phyloP scores from a whole-genome alignment of 164 flowering plant genomes.

The Nymphaea thermarum region DNA sequence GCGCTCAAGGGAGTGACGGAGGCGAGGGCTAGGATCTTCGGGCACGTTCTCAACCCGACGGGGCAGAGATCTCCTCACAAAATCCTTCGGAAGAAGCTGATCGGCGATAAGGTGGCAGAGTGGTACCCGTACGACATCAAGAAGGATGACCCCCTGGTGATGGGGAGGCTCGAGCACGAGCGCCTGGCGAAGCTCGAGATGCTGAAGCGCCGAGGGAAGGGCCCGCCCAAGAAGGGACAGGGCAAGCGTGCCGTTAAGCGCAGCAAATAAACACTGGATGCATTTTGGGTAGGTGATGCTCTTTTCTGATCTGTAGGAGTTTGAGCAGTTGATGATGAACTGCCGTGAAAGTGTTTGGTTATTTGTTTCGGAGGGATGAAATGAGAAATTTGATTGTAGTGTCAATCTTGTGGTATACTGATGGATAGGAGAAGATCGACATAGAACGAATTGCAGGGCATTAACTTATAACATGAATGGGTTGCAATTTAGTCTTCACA shows the following conservation, averaged over 20 bases:
- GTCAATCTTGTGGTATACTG: too few relatives aligned
- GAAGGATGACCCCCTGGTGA: slow-evolving; percentile 34
- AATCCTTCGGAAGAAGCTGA: slow-evolving; percentile 8
- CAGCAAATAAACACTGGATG: slow-evolving; percentile 17
- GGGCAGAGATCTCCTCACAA: slow-evolving; percentile 19
- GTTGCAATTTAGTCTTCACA: too few relatives aligned
- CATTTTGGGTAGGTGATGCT: too few relatives aligned
- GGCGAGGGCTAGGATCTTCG: slow-evolving; percentile 78
- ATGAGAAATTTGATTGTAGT: too few relatives aligned
- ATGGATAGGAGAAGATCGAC: too few relatives aligned
- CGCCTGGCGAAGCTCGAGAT: slow-evolving; percentile 65
- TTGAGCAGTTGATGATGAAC: too few relatives aligned
- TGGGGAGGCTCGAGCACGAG: slow-evolving; percentile 14
- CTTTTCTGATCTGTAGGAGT: too few relatives aligned
- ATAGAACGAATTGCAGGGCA: too few relatives aligned
- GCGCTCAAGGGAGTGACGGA: slow-evolving; percentile 47
- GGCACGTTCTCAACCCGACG: slow-evolving; percentile 72
- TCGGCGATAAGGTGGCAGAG: slow-evolving; percentile 64
- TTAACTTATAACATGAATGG: too few relatives aligned
- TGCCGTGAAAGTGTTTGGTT: too few relatives aligned
- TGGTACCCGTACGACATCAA: slow-evolving; percentile 80
- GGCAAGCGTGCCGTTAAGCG: slow-evolving; percentile 69
- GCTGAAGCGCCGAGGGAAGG: slow-evolving; percentile 84
- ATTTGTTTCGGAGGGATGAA: too few relatives aligned
- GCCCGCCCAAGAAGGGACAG: slow-evolving; percentile 85